Evolutionary conservation across 2,329 filamentous ascomycete genomes (phyloP), one percentile per base, ranked within the genome.

Genomic region (Diaporthe citri): DNA sequence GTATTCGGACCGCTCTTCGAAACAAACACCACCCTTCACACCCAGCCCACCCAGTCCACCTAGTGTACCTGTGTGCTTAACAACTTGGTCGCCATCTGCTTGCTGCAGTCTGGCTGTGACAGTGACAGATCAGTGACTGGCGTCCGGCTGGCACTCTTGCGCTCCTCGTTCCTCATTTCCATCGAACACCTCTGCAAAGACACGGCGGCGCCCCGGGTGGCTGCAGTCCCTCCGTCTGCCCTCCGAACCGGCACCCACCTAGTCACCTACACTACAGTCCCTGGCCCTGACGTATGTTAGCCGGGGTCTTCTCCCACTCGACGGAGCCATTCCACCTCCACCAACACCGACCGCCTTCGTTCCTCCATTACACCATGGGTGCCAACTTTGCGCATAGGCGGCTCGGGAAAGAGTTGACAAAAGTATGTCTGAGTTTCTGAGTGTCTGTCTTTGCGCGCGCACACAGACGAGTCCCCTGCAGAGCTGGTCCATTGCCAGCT

Each of bases 331-430:
- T 34, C 22, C 56, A 62, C 25, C 57, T 36, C 57, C 57, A 52
- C 62, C 64, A 22, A 20, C 71, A 64, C 48, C 46, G 13, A 43
- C 34, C 25, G 17, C 13, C 31, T 13, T 52, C 34, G 9, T 28
- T n/a, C 39, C 41, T 51, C 28, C 56, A 59, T 13, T n/a, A 28
- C 74, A 78, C 51, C 73, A 86, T 86, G 84, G 79, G 82, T 76
- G 85, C 86, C 75, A 84, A 82, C 75, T 87, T 90, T 77, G 88
- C 89, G 72, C 84, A 87, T 25, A 92, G 91, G 81, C 86, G 91
- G 52, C 81, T 93, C 76, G 84, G 85, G 59, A 93, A 92, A 81
- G 91, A 92, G 84, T 83, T 91, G 43, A 80, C 81, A 55, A 92
- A 91, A 86, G 90, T 90, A 82, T 55, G 80, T 48, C 12, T 55